A percentile compares a stretch with the other conserved stretches of the same genome.
These are phyloP conservation scores for Schizonepeta tenuifolia DNA, from an alignment of 257 asterid species.

Conservation along the genomic window DNA sequence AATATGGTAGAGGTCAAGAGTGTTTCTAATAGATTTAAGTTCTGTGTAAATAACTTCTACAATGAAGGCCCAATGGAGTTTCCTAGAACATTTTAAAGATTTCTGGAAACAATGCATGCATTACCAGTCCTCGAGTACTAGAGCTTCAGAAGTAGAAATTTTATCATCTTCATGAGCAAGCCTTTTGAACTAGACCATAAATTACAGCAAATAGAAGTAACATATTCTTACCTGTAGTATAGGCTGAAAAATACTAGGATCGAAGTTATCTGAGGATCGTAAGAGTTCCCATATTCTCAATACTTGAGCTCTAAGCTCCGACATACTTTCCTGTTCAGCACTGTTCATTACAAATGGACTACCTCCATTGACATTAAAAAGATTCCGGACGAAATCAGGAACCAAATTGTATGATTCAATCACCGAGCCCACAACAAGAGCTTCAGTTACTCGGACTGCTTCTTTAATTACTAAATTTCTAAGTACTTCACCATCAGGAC, in stretches of 20 bases:
- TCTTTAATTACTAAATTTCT: slow-evolving; percentile 87
- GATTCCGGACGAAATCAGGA: slow-evolving; percentile 59
- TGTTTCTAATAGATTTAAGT: not conserved
- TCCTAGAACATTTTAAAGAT: not conserved
- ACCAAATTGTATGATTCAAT: slow-evolving; percentile 68
- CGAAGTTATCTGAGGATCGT: slow-evolving; percentile 76
- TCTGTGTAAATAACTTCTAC: not conserved
- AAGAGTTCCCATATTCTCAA: slow-evolving; percentile 85
- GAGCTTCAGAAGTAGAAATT: slow-evolving; percentile 11
- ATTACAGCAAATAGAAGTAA: not conserved
- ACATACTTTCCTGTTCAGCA: slow-evolving; percentile 76
- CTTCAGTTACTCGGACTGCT: slow-evolving; percentile 87
- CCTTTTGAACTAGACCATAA: slow-evolving; percentile 11
- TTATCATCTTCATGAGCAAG: slow-evolving; percentile 16
- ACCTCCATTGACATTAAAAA: slow-evolving; percentile 53
- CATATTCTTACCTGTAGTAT: slow-evolving; percentile 71
- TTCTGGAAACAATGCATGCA: not conserved
- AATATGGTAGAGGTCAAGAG: slow-evolving; percentile 1
- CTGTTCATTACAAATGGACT: slow-evolving; percentile 59
- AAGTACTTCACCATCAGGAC: slow-evolving; percentile 80
- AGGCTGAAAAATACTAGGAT: slow-evolving; percentile 85
- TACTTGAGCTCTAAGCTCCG: slow-evolving; percentile 92
- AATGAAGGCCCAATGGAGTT: not conserved
- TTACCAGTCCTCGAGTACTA: not conserved
- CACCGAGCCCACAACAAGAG: slow-evolving; percentile 71